These are phyloP conservation scores for Pseudopithomyces chartarum DNA, from an alignment of 2,329 filamentous ascomycete genomes.

Conservation along the genomic window DNA sequence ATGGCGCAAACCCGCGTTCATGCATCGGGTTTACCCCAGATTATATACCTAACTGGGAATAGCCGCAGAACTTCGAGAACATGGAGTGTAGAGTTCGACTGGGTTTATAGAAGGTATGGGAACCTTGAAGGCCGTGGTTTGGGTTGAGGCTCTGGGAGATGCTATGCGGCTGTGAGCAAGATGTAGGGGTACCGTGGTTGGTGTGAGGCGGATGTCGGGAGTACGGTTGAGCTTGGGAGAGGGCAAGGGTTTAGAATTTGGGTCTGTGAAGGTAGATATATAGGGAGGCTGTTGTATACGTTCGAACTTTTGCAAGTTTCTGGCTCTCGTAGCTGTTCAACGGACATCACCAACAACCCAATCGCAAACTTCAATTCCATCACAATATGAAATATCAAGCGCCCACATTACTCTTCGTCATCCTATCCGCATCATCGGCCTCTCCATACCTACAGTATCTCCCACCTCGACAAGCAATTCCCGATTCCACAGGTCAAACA, in stretches of 20 bases:
- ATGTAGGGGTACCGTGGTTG: slow-evolving; percentile 11
- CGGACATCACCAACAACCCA: no score
- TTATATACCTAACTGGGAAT: slow-evolving; percentile 15
- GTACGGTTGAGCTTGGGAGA: slow-evolving; percentile 10
- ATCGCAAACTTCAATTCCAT: not conserved
- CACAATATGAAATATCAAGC: slow-evolving; percentile 9
- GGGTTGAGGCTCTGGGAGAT: slow-evolving; percentile 21
- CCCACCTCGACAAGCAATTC: slow-evolving; percentile 26
- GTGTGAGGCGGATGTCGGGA: slow-evolving; percentile 4
- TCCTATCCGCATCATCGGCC: slow-evolving; percentile 11
- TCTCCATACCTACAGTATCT: slow-evolving; percentile 1
- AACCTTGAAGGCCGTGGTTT: slow-evolving; percentile 8
- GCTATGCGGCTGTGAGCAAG: slow-evolving; percentile 29
- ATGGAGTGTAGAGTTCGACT: not conserved
- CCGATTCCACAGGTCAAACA: slow-evolving; percentile 25
- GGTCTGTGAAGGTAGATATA: not conserved
- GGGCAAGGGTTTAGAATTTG: not conserved
- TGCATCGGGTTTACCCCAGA: slow-evolving; percentile 33
- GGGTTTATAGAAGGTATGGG: not conserved
- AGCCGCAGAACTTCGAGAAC: slow-evolving; percentile 15
- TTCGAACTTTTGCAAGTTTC: not conserved
- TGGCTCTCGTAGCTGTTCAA: not conserved
- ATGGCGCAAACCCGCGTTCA: slow-evolving; percentile 20
- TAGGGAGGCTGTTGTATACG: not conserved
- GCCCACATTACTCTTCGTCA: slow-evolving; percentile 2